Base-by-base conservation (phyloP, 2,329 filamentous ascomycete species). In the Septoria petroselini region DNA sequence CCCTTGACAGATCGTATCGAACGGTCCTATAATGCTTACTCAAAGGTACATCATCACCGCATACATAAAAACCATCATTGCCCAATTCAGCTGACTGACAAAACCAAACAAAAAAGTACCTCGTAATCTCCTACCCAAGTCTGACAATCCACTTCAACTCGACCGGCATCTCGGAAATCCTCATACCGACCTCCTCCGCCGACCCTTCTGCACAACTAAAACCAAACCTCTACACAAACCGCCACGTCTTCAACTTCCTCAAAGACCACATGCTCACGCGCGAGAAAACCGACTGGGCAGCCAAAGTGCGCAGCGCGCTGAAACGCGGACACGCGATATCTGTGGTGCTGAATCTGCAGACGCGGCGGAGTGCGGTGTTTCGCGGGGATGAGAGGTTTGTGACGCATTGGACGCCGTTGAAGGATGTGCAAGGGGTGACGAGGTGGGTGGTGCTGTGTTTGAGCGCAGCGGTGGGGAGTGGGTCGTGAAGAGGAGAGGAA, bases 231-330 rank as follows among this genome's bases (percentile, higher is more conserved):
- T 29, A 41, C 21, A 42, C 29, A 17, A 18, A 19, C 12, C 47
- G 30, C 6, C 29, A 82, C 52, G 70, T 81, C 9, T 82, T 82
- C 60, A 70, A 73, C 33, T 73, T 81, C n/a, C 70, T 83, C 3
- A 65, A 70, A 3, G 71, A 76, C n/a, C 70, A 75, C 37, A 69
- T 72, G 1, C 66, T 68, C 14, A 44, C 44, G 18, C 48, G 44
- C 2, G 52, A 53, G n/a, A 70, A 70, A 2, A 73, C 71, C 41
- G 66, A 70, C 0, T 76, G 79, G 65, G 73, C n/a, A 72, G 55
- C 60, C 63, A 1, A 67, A 65, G 0, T 73, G 82, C 2, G 68
- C 69, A 17, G 69, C 73, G 53, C 62, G 12, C 39, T 69, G 41
- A 66, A 60, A 43, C 34, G 42, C 7, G 68, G 68, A 2, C 53